A percentile compares a stretch with the other conserved stretches of the same genome.
Evolutionary conservation across 331 rosid species (phyloP).

Genomic region (Phaseolus coccineus): DNA sequence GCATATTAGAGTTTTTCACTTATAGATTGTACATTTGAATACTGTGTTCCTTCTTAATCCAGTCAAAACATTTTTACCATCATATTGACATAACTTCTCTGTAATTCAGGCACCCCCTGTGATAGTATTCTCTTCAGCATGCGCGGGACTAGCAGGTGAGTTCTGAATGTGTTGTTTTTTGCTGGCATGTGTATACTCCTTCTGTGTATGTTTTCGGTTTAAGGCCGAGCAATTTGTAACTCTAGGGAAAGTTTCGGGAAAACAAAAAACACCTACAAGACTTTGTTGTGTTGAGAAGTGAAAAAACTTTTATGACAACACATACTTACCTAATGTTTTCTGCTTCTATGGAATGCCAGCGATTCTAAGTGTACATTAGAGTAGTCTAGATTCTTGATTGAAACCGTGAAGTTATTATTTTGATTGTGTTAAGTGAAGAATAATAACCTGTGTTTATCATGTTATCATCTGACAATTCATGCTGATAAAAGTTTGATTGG

Average conservation of each 20-base stretch:
- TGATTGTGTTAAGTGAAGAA: neutral
- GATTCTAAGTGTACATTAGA: conserved; percentile 2
- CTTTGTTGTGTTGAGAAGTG: neutral
- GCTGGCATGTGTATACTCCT: neutral
- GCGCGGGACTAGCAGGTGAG: conserved; percentile 79
- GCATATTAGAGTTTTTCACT: neutral
- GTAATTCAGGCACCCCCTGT: conserved; percentile 84
- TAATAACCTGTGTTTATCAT: neutral
- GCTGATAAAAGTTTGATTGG: neutral
- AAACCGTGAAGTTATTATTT: neutral
- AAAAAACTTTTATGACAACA: neutral
- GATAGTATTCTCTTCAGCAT: conserved; percentile 84
- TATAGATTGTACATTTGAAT: neutral
- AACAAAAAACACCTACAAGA: neutral
- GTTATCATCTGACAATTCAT: conserved; percentile 5
- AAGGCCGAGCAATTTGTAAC: neutral
- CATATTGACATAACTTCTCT: conserved; percentile 32
- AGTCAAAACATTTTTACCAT: neutral
- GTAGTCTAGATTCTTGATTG: neutral
- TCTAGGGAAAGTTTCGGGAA: conserved; percentile 34
- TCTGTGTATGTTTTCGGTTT: neutral
- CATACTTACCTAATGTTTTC: neutral
- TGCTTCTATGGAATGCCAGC: neutral
- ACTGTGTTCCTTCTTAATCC: neutral
- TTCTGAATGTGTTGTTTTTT: conserved; percentile 12